phyloP scores from a whole-genome alignment of 352 stramenopile species.

The Phytophthora podocarpi region DNA sequence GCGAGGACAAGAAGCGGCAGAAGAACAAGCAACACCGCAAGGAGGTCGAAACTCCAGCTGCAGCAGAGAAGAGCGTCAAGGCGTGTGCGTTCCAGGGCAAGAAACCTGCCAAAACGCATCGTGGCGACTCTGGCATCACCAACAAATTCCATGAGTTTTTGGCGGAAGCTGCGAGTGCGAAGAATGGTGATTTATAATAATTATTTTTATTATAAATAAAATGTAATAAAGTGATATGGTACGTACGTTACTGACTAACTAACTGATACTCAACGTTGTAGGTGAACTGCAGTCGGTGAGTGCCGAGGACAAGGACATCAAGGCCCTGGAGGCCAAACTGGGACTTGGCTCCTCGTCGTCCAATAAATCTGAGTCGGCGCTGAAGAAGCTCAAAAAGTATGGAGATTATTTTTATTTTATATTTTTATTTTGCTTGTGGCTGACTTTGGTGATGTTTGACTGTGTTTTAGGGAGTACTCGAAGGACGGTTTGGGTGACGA shows the following conservation, averaged over 20 bases:
- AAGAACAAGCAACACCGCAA: slow-evolving; percentile 67
- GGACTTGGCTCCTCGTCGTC: slow-evolving; percentile 41
- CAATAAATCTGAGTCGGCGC: slow-evolving; percentile 47
- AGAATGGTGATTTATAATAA: slow-evolving; percentile 3
- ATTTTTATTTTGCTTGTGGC: neutral
- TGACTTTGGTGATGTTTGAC: slow-evolving; percentile 14
- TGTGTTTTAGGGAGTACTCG: slow-evolving; percentile 66
- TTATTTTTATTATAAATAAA: neutral
- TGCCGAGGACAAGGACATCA: slow-evolving; percentile 67
- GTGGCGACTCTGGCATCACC: slow-evolving; percentile 34
- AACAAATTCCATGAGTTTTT: slow-evolving; percentile 87
- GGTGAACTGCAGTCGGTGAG: slow-evolving; percentile 34
- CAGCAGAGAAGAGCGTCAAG: slow-evolving; percentile 5
- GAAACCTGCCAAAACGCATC: slow-evolving; percentile 15
- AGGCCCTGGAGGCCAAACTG: slow-evolving; percentile 75
- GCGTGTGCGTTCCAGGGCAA: slow-evolving; percentile 2
- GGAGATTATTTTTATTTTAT: neutral
- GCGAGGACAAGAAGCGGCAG: slow-evolving; percentile 77
- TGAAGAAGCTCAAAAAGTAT: slow-evolving; percentile 78
- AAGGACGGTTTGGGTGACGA: slow-evolving; percentile 83
- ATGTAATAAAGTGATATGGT: neutral
- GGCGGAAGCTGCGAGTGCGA: slow-evolving; percentile 54
- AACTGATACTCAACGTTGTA: slow-evolving; percentile 7
- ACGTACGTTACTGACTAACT: too few relatives aligned
- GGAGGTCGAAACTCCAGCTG: slow-evolving; percentile 9